Evolutionary conservation across 1,139 yeast species (phyloP).

Genomic region (Trichomonascaceae sp.): DNA sequence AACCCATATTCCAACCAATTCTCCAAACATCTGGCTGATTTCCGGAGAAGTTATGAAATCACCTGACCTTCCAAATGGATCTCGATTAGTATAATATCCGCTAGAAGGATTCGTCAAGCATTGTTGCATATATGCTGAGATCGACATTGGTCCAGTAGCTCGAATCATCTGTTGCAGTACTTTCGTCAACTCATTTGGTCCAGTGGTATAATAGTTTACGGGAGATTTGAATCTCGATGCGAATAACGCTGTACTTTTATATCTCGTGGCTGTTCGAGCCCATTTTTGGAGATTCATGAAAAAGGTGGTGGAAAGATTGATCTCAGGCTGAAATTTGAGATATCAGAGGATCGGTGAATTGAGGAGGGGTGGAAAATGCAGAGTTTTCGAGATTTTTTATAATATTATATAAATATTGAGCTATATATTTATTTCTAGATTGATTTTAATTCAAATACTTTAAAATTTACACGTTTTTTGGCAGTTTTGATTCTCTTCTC

Average conservation of each 20-base stretch:
- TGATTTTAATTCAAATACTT: not conserved
- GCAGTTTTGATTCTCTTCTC: not conserved
- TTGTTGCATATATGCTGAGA: constrained; percentile 74
- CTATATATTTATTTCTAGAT: not conserved
- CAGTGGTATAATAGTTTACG: not conserved
- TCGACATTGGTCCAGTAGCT: constrained; percentile 69
- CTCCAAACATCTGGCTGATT: constrained; percentile 84
- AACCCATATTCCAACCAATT: constrained; percentile 71
- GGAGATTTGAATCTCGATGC: not conserved
- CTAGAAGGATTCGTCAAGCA: constrained; percentile 72
- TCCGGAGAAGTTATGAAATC: constrained; percentile 87
- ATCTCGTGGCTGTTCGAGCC: not conserved
- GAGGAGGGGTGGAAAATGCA: not conserved
- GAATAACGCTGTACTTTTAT: not conserved
- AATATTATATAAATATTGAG: not conserved
- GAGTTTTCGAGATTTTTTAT: not conserved
- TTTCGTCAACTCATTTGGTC: constrained; percentile 8
- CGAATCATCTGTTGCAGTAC: constrained; percentile 39
- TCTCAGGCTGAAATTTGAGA: not conserved
- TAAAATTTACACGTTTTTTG: not conserved
- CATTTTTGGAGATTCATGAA: not conserved
- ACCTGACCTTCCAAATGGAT: constrained; percentile 65
- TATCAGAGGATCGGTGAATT: not conserved
- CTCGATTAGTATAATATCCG: constrained; percentile 75
- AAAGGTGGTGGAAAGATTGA: not conserved